phyloP scores from a whole-genome alignment of 345 rosid genomes.

The Bruguiera gymnorhiza region DNA sequence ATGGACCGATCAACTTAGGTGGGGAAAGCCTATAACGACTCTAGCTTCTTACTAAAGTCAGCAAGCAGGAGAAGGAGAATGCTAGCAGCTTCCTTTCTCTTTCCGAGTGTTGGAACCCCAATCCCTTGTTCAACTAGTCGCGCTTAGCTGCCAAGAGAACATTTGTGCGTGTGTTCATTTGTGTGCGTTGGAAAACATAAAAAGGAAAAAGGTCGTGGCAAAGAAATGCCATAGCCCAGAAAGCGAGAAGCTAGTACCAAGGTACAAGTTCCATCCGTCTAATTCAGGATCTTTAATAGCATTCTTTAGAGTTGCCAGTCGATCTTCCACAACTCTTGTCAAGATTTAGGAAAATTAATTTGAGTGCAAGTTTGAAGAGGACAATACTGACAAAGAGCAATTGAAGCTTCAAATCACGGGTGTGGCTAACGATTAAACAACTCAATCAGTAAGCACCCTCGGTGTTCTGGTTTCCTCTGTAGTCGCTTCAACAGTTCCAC shows the following conservation, averaged over 20 bases:
- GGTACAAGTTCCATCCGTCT: conserved; percentile 80
- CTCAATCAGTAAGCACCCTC: conserved; percentile 28
- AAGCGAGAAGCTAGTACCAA: conserved; percentile 41
- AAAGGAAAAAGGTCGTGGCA: not conserved
- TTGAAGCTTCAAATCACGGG: not conserved
- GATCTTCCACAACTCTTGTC: conserved; percentile 86
- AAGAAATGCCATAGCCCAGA: not conserved
- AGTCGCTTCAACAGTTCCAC: conserved; percentile 82
- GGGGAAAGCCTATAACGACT: conserved; percentile 27
- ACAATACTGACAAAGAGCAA: not conserved
- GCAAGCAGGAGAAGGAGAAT: conserved; percentile 68
- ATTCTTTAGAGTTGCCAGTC: conserved; percentile 85
- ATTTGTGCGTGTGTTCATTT: not conserved
- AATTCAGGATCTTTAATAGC: conserved; percentile 78
- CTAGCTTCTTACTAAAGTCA: conserved; percentile 75
- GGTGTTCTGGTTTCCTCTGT: conserved; percentile 72
- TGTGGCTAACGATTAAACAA: not conserved
- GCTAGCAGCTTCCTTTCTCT: conserved; percentile 78
- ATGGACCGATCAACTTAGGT: not conserved
- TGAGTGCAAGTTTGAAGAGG: conserved; percentile 1
- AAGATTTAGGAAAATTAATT: conserved; percentile 10
- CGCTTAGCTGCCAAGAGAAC: conserved; percentile 5
- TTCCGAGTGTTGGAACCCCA: conserved; percentile 75
- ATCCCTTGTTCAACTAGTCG: conserved; percentile 39
- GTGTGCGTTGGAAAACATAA: too few species aligned